A percentile compares a stretch with the other conserved stretches of the same genome.
These are phyloP conservation scores for Stereocaulon alpinum DNA, from an alignment of 495 filamentous ascomycete genomes.

Conservation along the genomic window DNA sequence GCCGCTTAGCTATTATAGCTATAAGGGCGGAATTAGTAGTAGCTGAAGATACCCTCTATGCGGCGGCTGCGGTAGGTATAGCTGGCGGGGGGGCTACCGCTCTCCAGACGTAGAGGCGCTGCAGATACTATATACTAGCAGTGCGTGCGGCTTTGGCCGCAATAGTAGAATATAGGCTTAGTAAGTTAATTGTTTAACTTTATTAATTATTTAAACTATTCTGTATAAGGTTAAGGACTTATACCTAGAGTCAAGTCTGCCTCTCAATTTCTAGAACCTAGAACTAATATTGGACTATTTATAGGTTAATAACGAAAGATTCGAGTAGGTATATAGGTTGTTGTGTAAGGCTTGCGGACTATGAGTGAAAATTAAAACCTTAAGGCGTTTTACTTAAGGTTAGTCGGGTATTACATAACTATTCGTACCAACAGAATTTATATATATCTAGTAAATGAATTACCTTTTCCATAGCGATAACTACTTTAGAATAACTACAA, in stretches of 20 bases:
- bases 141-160: conserved; percentile 9
- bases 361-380: conserved; percentile 1
- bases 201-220: conserved; percentile 3
- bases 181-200: conserved; percentile 4
- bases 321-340: conserved; percentile 2
- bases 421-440: conserved; percentile 3
- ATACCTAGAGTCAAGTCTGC: conserved; percentile 3
- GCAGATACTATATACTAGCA: not conserved
- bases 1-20: conserved; percentile 1
- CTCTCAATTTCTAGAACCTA: conserved; percentile 2
- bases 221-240: conserved; percentile 7
- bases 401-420: conserved; percentile 4
- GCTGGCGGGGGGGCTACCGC: conserved; percentile 1
- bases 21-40: conserved; percentile 5
- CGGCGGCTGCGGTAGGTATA: too few species aligned
- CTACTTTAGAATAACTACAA: too few species aligned
- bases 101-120: not conserved
- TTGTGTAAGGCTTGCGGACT: conserved; percentile 7
- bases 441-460: not conserved
- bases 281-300: conserved; percentile 4
- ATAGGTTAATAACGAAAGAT: conserved; percentile 7
- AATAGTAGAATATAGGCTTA: not conserved
- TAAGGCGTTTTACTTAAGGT: conserved; percentile 4
- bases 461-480: too few species aligned
- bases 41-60: conserved; percentile 3